Evolutionary conservation across 352 stramenopile species (phyloP).

Genomic region (Pilasporangium apinafurcum): DNA sequence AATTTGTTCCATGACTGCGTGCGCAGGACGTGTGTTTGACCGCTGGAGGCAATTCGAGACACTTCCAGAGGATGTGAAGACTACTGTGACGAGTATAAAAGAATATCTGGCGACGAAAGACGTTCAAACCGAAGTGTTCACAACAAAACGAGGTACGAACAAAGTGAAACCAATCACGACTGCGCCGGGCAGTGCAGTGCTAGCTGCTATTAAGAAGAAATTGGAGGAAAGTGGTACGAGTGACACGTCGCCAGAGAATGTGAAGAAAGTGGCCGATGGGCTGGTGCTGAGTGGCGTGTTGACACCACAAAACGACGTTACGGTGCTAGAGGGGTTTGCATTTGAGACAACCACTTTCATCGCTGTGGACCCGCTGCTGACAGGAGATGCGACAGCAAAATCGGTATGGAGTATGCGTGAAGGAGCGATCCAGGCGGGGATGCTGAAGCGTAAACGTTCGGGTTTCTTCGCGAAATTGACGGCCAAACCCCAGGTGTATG

Average conservation of each 20-base stretch:
- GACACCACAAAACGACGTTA: conserved; percentile 10
- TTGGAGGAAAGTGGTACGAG: conserved; percentile 9
- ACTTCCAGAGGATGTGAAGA: conserved; percentile 11
- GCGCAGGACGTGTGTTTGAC: conserved; percentile 31
- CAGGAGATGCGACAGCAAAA: too few relatives aligned
- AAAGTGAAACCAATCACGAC: conserved; percentile 13
- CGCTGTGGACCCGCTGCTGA: too few relatives aligned
- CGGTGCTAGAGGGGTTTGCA: too few relatives aligned
- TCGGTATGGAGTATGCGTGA: conserved; percentile 25
- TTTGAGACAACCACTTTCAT: too few relatives aligned
- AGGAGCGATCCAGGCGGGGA: conserved; percentile 22
- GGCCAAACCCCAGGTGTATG: conserved; percentile 12
- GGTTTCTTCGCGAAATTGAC: conserved; percentile 17
- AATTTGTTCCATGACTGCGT: too few relatives aligned
- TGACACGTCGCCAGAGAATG: conserved; percentile 8
- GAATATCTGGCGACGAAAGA: neutral
- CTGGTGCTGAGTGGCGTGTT: conserved; percentile 27
- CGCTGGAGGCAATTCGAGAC: conserved; percentile 24
- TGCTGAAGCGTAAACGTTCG: conserved; percentile 14
- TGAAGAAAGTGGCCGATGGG: conserved; percentile 17
- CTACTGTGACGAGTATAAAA: conserved; percentile 10
- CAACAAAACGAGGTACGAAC: too few relatives aligned
- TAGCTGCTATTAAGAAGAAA: conserved; percentile 15
- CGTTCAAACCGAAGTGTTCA: too few relatives aligned
- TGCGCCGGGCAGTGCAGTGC: conserved; percentile 10